Percentiles rank a stretch among this genome's conserved stretches.
phyloP scores from a whole-genome alignment of 2,329 filamentous ascomycete genomes.

The Fusarium albidum region DNA sequence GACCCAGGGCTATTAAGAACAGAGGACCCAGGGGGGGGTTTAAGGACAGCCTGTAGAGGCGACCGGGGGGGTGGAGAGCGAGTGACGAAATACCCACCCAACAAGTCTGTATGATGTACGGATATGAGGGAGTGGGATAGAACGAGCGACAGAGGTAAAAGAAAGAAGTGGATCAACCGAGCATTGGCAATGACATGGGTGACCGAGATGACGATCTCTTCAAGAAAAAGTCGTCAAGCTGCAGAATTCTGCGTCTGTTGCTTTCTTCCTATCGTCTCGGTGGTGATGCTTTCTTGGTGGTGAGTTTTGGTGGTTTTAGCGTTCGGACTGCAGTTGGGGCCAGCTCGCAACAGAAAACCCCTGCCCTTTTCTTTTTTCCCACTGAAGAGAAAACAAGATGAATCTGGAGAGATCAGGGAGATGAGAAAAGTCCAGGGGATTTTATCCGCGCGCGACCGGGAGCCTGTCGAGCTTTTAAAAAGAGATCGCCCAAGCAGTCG shows the following conservation, averaged over 20 bases:
- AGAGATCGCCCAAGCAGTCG: conserved; percentile 31
- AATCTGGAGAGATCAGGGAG: conserved; percentile 10
- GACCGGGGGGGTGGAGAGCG: conserved; percentile 22
- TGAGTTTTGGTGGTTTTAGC: conserved; percentile 1
- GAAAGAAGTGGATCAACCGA: conserved; percentile 29
- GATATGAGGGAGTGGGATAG: conserved; percentile 15
- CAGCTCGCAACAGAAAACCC: background rate
- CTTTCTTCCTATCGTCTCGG: background rate
- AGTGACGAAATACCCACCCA: conserved; percentile 26
- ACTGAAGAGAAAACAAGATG: background rate
- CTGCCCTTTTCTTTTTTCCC: background rate
- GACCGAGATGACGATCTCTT: conserved; percentile 19
- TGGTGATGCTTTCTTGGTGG: conserved; percentile 23
- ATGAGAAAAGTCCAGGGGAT: conserved; percentile 28
- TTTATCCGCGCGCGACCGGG: conserved; percentile 27
- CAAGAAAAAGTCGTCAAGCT: conserved; percentile 7
- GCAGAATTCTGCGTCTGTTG: conserved; percentile 6
- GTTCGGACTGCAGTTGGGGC: conserved; percentile 1
- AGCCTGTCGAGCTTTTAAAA: conserved; percentile 36
- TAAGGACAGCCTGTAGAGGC: conserved; percentile 2
- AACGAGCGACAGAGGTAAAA: conserved; percentile 20
- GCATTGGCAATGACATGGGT: conserved; percentile 26
- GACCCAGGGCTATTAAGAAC: conserved; percentile 1
- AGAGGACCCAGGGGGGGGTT: background rate
- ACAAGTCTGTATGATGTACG: background rate